Base-by-base conservation (phyloP, 2,329 filamentous ascomycete species). In the Gaeumannomyces tritici region DNA sequence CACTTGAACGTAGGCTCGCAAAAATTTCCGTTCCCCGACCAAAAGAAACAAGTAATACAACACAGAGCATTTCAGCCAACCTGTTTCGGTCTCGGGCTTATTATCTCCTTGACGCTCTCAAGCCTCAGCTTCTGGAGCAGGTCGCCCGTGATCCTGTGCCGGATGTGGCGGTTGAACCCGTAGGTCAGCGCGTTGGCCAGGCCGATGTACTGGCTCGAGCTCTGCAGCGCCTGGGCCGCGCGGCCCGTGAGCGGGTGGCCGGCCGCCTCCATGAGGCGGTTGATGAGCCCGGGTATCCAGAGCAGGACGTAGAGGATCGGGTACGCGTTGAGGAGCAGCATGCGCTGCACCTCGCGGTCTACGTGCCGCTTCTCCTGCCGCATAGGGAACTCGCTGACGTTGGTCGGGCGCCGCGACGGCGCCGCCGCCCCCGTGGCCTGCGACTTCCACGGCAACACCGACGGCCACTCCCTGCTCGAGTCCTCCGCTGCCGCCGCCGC, bases 151-250 rank as follows among this genome's bases (percentile, higher is more conserved):
- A 61, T 61, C 15, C 59, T 35, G 29, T 55, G 59, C 47, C 66
- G 61, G 27, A 71, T 59, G 26, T 71, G 65, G 66, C 75, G 72
- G 60, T 73, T 76, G 64, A 73, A 74, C 15, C 73, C 73, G 62
- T 75, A 76, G 1, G 74, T 74, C 27, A 75, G 61, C 2, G 74
- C 73, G 62, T 76, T 76, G 0, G 73, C 74, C 13, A 76, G 62
- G 1, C 73, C 73, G 13, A 76, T 69, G 55, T 70, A 76, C 62
- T 75, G 73, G 8, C 73, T 75, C 57, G 71, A 71, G 26, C 70
- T 69, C 64, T 76, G 74, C 61, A 74, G 61, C 15, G 73, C 68
- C 27, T 65, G 59, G 18, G 66, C 72, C 2, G 69, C 67, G 29
- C 65, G 67, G 64, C 72, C 72, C 55, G 67, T 68, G 51, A 72